Conservation (phyloP, 2,329 filamentous ascomycete genomes). For the Immersiporthe knoxdaviesiana region DNA sequence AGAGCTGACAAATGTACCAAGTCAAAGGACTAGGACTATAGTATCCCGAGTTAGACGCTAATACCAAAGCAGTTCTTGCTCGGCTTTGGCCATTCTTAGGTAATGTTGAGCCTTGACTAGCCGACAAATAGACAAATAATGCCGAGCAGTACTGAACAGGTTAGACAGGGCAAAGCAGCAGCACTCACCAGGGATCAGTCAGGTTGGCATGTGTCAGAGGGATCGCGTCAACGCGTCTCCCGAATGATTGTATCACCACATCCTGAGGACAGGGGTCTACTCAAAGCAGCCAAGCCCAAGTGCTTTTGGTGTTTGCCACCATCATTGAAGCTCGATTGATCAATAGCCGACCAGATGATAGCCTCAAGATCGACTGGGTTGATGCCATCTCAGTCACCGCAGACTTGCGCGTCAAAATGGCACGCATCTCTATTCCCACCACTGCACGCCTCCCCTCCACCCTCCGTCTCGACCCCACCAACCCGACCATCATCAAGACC, state of each 20-base stretch:
- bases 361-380: not conserved
- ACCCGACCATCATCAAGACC: constrained; percentile 66
- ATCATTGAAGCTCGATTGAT: not conserved
- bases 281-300: not conserved
- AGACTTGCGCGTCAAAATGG: constrained; percentile 42
- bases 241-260: not conserved
- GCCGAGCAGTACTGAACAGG: not conserved
- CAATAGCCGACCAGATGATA: not conserved
- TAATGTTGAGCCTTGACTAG: not conserved
- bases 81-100: not conserved
- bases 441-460: constrained; percentile 72
- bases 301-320: not conserved
- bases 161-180: too few relatives aligned
- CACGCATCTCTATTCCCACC: constrained; percentile 68
- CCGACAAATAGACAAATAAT: not conserved
- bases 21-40: too few relatives aligned
- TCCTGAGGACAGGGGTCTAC: not conserved
- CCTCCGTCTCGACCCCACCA: constrained; percentile 68
- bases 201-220: not conserved
- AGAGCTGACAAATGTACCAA: constrained; percentile 8
- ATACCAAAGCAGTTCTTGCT: not conserved
- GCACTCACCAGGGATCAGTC: not conserved
- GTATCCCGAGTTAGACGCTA: not conserved
- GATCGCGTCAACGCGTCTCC: constrained; percentile 21
- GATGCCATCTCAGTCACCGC: not conserved